Evolutionary conservation across 2,329 filamentous ascomycete genomes (phyloP), one percentile per base, ranked within the genome.

Genomic region (Pestalotiopsis sp.): DNA sequence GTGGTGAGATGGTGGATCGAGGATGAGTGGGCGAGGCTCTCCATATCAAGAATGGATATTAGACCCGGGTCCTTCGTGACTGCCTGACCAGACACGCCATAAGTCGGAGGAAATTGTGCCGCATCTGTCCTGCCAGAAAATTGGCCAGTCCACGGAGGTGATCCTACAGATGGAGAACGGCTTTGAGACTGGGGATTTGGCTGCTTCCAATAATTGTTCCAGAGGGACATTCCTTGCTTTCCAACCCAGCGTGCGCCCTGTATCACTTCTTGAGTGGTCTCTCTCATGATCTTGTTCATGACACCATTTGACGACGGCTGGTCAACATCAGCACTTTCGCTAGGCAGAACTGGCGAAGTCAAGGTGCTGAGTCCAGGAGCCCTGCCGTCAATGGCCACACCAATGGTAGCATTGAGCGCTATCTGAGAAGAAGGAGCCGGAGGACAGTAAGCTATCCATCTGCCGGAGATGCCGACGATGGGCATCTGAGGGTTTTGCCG

Each of bases 171-270:
- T 38, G 82, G 77, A 63, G 87, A 85, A 71, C 84, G 81, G 25
- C 81, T 76, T 73, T 77, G 79, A 79, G 81, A 79, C 71, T 83
- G 81, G 71, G 84, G 84, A 58, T 80, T 79, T 31, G 82, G 76
- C 67, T 87, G 85, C 75, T 92, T 93, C 88, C 92, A 94, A 80
- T 96, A 95, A 74, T 87, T 91, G 75, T 93, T 94, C 87, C 92
- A 93, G 11, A 91, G 91, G 76, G 93, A 91, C 75, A 90, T 85
- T 25, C 93, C 90, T 76, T 94, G 92, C 75, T 94, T 92, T 2
- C 92, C 90, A 67, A 93, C 88, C 90, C 92, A 94, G 72, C 88
- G 91, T 31, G 90, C 92, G 23, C 91, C 90, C 69, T 92, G 90
- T 58, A 94, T 92, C 57, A 93, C 82, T 75, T 93, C 92, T 75